These are phyloP conservation scores for Vishniacozyma victoriae DNA, from an alignment of 768 basidiomycete genomes.

Conservation along the genomic window DNA sequence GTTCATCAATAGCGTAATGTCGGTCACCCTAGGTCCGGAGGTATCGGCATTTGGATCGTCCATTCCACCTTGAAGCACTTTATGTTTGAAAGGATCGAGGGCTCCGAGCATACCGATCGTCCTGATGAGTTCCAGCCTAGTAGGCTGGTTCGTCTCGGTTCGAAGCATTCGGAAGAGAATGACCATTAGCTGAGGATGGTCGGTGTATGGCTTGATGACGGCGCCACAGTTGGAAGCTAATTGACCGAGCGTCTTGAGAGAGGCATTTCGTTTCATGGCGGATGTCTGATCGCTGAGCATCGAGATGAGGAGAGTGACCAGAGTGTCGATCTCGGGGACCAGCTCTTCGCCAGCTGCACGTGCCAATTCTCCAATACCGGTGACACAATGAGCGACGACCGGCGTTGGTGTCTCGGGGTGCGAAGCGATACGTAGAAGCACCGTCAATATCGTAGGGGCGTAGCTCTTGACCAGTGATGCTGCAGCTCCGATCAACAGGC, in stretches of 20 bases:
- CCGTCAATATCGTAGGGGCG: conserved; percentile 87
- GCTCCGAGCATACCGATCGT: conserved; percentile 95
- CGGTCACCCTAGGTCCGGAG: conserved; percentile 49
- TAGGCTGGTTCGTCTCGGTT: conserved; percentile 60
- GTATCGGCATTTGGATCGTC: conserved; percentile 66
- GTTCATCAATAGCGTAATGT: conserved; percentile 49
- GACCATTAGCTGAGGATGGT: conserved; percentile 84
- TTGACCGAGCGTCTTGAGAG: conserved; percentile 87
- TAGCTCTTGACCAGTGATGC: conserved; percentile 93
- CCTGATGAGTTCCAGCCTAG: conserved; percentile 83
- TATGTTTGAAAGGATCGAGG: conserved; percentile 88
- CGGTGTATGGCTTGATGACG: conserved; percentile 81
- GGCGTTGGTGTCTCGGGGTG: conserved; percentile 77
- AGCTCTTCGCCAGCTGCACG: conserved; percentile 92
- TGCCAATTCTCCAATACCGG: conserved; percentile 89
- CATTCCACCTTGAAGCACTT: conserved; percentile 57
- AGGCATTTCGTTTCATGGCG: conserved; percentile 79
- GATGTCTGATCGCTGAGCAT: conserved; percentile 84
- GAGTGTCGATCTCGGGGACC: conserved; percentile 68
- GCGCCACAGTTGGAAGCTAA: conserved; percentile 93
- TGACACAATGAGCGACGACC: conserved; percentile 85
- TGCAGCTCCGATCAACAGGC: conserved; percentile 81
- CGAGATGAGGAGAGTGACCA: conserved; percentile 84
- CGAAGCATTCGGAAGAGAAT: conserved; percentile 76
- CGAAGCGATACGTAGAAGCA: conserved; percentile 67